Evolutionary conservation across 495 filamentous ascomycete genomes (phyloP), one percentile per base, ranked within the genome.

Genomic region (Talaromyces wortmannii): DNA sequence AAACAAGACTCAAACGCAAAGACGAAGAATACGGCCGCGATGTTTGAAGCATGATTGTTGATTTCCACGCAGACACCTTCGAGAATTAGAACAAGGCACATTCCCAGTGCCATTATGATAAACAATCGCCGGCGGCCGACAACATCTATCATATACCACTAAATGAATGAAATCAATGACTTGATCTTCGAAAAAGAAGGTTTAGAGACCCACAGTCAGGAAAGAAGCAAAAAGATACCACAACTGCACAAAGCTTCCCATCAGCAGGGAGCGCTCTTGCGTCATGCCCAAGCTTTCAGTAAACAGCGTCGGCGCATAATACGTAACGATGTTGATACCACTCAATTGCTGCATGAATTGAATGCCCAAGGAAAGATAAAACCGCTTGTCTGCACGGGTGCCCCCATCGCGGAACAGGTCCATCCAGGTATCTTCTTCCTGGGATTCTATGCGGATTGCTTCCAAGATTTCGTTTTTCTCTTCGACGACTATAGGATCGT

Each of bases 301-400:
- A 43, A 70, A 67, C 2, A 70, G 46, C 2, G 66, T 70, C 7
- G 67, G 65, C 8, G 64, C 61, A 48, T 70, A 68, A 45, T 65
- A 67, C 5, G 55, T 68, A 8, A 70, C 54, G 31, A 68, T 65
- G 31, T 70, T 70, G 44, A 69, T 67, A 63, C 68, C 69, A 12
- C 61, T 62, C 50, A 67, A 60, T 36, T 71, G 70, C 48, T 71
- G 69, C 67, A 73, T 67, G 53, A 71, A 73, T 45, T 69, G 62
- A 10, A 66, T 65, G 7, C 65, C 70, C n/a, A 69, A 48, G 13
- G 66, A 60, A 6, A 71, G 49, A 53, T 62, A 65, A 31, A 70
- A 65, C 15, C 68, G 58, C 46, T 68, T 65, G 47, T 66, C 50
- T 5, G 60, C 62, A 8, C 55, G 42, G 33, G 63, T 66, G 4